Base-by-base conservation (phyloP, 192 early-diverging fungal species). In the Mortierella alpina region DNA sequence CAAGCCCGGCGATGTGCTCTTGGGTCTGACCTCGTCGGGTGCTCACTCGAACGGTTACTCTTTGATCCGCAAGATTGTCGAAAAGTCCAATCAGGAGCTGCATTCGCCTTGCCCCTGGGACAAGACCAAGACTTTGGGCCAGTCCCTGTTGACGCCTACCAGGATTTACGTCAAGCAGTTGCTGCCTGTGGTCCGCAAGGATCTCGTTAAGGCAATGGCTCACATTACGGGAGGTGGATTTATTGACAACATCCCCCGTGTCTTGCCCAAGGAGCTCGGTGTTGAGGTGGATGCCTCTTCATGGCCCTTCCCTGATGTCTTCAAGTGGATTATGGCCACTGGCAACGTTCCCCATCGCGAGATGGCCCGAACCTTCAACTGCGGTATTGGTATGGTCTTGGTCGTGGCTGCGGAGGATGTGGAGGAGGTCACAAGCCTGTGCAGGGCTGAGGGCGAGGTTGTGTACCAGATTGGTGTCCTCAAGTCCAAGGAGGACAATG, bases 1-100 rank as follows among this genome's bases (percentile, higher is more conserved):
- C 63, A 76, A 85, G 54, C 80, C 89, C 12, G 95, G 91, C 44
- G 97, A 99, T 82, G 86, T 96, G 57, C 76, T 99, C 23, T 82
- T 99, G 14, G 98, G 96, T 40, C 85, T 99, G 42, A 85, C 94
- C 53, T 98, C 96, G n/a, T 98, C 96, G 13, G 98, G 98, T 61
- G 88, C 98, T 23, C 98, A 99, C 82, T 98, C 97, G 14, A 99
- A 99, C 71, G 98, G 98, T n/a, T 99, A 94, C 90, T 98, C 97
- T 41, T 88, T 99, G 63, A 95, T 99, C 59, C 94, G 98, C 69
- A 93, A 96, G 83, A 89, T 96, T 56, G 90, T 99, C 45, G 76
- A 82, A 44, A 86, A 82, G 62, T 87, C 91, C 14, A 94, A 94
- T 13, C 87, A 97, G 50, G 83, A 87, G 53, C 94, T 93, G 72